Percentiles rank a stretch among this genome's conserved stretches.
Conservation (phyloP, 805 yeast species). For the Wickerhamomyces canadensis region DNA sequence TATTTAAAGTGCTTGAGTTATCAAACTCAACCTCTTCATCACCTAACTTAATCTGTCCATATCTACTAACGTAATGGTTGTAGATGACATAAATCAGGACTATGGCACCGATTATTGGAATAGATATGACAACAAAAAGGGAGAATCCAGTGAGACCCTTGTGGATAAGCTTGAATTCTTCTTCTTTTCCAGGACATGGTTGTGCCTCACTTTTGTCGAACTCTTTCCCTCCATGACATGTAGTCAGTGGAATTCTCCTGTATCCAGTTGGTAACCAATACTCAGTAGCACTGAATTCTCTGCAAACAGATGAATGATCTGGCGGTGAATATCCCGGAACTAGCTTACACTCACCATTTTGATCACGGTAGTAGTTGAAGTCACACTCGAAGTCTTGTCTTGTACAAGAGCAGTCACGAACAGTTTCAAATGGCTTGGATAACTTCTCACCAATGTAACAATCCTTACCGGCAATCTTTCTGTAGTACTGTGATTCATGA, state of each 20-base stretch:
- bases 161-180: slow-evolving; percentile 57
- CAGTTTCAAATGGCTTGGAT: slow-evolving; percentile 46
- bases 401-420: slow-evolving; percentile 75
- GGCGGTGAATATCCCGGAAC: slow-evolving; percentile 69
- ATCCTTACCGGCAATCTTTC: slow-evolving; percentile 48
- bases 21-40: slow-evolving; percentile 71
- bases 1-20: slow-evolving; percentile 51
- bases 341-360: slow-evolving; percentile 80
- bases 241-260: slow-evolving; percentile 76
- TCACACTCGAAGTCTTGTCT: slow-evolving; percentile 93
- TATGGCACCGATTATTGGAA: slow-evolving; percentile 51
- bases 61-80: slow-evolving; percentile 72
- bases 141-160: slow-evolving; percentile 51
- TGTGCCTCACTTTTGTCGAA: slow-evolving; percentile 47
- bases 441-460: slow-evolving; percentile 69
- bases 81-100: slow-evolving; percentile 65
- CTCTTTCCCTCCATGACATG: slow-evolving; percentile 76
- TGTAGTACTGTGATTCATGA: slow-evolving; percentile 54
- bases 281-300: slow-evolving; percentile 49
- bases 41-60: slow-evolving; percentile 84
- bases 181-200: slow-evolving; percentile 86
- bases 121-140: slow-evolving; percentile 44
- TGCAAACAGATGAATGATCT: slow-evolving; percentile 60
- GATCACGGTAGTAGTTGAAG: slow-evolving; percentile 64
- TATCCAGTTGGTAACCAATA: slow-evolving; percentile 91